Evolutionary conservation across 306 rosid species (phyloP).

Genomic region (Inga laurina): DNA sequence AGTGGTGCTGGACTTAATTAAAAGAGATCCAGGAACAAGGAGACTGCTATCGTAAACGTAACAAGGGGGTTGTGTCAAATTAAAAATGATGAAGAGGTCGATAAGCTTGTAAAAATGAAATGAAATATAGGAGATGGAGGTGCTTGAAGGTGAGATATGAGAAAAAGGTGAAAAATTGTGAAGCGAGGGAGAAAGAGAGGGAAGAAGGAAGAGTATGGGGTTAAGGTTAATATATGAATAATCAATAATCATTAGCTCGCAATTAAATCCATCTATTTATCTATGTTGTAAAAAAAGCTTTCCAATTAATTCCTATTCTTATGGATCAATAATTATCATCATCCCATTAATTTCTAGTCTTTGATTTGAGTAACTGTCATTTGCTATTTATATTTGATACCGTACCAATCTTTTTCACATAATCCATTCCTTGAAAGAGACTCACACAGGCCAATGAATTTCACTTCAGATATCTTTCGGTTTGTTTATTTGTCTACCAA

Average conservation of each 20-base stretch:
- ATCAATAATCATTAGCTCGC: slow-evolving; percentile 9
- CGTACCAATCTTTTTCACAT: background rate
- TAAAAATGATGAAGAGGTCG: background rate
- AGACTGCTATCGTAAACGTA: background rate
- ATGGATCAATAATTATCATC: slow-evolving; percentile 10
- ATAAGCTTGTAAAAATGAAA: slow-evolving; percentile 15
- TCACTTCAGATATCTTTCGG: background rate
- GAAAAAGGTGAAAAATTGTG: background rate
- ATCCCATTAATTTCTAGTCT: background rate
- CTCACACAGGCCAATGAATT: background rate
- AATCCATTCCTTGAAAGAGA: background rate
- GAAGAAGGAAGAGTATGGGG: slow-evolving; percentile 28
- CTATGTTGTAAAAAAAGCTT: slow-evolving; percentile 13
- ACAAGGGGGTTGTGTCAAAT: background rate
- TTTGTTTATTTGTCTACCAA: background rate
- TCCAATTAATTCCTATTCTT: slow-evolving; percentile 12
- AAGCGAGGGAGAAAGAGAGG: background rate
- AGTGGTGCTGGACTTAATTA: slow-evolving; percentile 83
- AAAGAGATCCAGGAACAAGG: background rate
- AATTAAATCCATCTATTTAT: background rate
- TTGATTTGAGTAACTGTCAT: background rate
- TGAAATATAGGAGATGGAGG: background rate
- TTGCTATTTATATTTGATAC: background rate
- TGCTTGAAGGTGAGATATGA: background rate
- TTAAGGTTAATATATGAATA: slow-evolving; percentile 10